These are phyloP conservation scores for Juncus effusus DNA, from an alignment of 176 grass and related monocot genomes.

Conservation along the genomic window DNA sequence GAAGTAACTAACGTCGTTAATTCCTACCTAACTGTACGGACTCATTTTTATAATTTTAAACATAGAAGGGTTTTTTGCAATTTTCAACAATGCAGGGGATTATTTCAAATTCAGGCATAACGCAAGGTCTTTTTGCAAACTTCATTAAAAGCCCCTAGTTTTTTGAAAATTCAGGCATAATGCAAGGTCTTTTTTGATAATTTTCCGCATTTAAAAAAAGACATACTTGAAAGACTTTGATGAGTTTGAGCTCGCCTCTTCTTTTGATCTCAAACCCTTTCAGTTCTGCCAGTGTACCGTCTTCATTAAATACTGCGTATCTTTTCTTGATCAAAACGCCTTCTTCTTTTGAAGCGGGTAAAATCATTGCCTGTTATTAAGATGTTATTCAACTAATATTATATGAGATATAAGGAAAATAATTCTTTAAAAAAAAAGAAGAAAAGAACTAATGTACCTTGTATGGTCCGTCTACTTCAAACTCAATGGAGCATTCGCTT, in stretches of 20 bases:
- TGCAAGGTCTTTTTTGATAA: no score
- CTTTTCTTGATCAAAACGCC: constrained; percentile 95
- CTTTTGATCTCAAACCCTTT: constrained; percentile 99
- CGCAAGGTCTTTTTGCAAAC: no score
- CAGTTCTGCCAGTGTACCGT: constrained; percentile 92
- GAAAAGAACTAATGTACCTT: constrained; percentile 49
- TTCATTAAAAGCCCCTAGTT: no score
- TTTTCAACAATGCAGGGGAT: not conserved
- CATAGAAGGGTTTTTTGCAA: not conserved
- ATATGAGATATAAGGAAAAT: constrained; percentile 19
- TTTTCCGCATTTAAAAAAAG: constrained; percentile 14
- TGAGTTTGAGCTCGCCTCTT: constrained; percentile 98
- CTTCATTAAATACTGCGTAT: constrained; percentile 98
- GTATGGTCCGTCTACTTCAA: constrained; percentile 97
- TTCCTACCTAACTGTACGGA: constrained; percentile 7
- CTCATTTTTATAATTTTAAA: constrained; percentile 1
- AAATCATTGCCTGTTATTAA: constrained; percentile 98
- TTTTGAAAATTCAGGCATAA: no score
- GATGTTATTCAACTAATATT: no score
- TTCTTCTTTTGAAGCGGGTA: constrained; percentile 98
- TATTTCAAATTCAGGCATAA: not conserved
- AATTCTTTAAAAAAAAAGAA: constrained; percentile 24
- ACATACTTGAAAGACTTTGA: constrained; percentile 99
- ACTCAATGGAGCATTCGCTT: constrained; percentile 95
- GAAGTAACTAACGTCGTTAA: no score